phyloP scores from a whole-genome alignment of 2,329 filamentous ascomycete species.

The Sporothrix schenckii region DNA sequence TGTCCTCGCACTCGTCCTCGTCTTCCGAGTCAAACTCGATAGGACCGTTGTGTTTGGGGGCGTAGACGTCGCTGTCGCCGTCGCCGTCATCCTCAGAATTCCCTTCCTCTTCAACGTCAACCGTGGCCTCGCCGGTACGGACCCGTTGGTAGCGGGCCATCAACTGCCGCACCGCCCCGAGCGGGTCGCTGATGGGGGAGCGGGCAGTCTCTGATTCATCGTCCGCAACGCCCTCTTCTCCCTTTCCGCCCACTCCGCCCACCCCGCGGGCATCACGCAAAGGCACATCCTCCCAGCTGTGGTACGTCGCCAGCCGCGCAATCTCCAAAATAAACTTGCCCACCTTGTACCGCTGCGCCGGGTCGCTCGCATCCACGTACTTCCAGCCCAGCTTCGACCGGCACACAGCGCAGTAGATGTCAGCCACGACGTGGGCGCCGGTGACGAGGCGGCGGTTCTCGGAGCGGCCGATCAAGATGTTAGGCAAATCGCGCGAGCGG shows the following conservation, averaged over 20 bases:
- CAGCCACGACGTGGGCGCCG: conserved; percentile 65
- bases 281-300: conserved; percentile 56
- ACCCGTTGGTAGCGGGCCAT: conserved; percentile 9
- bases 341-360: conserved; percentile 66
- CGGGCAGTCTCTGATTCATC: neutral
- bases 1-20: conserved; percentile 67
- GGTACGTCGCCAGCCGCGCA: conserved; percentile 56
- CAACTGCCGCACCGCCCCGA: neutral
- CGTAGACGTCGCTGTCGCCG: conserved; percentile 27
- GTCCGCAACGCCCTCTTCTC: neutral
- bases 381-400: conserved; percentile 66
- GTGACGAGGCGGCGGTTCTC: conserved; percentile 64
- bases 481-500: conserved; percentile 47
- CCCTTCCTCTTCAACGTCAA: conserved; percentile 27
- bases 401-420: conserved; percentile 63
- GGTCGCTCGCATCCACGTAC: conserved; percentile 65
- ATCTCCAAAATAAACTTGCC: conserved; percentile 70
- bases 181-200: neutral
- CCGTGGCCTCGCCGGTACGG: neutral
- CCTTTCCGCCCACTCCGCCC: conserved; percentile 25
- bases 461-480: conserved; percentile 58
- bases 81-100: neutral
- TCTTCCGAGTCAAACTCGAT: conserved; percentile 65
- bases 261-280: neutral
- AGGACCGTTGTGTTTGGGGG: neutral